Base-by-base conservation (phyloP, 345 rosid genomes). In the Euphorbia tirucalli region DNA sequence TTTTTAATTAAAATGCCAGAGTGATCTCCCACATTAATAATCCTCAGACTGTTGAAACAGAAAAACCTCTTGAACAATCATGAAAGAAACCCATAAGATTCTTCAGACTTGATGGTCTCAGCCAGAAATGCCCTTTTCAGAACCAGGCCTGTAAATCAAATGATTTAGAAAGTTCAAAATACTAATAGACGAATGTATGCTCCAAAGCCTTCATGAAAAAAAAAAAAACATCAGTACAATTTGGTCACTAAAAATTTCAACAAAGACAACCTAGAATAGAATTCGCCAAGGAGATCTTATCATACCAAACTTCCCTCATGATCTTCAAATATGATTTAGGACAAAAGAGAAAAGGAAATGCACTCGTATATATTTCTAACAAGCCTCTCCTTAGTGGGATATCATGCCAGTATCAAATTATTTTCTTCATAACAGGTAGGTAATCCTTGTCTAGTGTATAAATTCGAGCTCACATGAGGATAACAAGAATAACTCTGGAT, bases 1-100 rank as follows among this genome's bases (percentile, higher is more conserved):
- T 50, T 46, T 61, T 41, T 72, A 54, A 32, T 58, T 67, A 72
- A 74, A 72, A 39, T 52, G 30, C 71, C 65, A 59, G 71, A 61
- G 11, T n/a, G 31, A 66, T 48, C 66, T 60, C 48, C 74, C 71
- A 58, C 77, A 35, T 72, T 41, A 77, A 48, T 25, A 46, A 35
- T 61, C 66, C 74, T 68, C 59, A 52, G 48, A 21, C 66, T 64
- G 48, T 41, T 37, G 28, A 62, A 72, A 61, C 56, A 65, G 44
- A 65, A 71, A 63, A 52, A 65, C 22, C 67, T 58, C 63, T 16
- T 35, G 14, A 68, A 78, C 21, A 57, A 27, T 39, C 27, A 56
- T 24, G 46, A 71, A 19, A 21, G 39, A 66, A 59, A 55, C 11
- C 11, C 5, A 52, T 18, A 68, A 41, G 46, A 73, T 59, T 35